Base-by-base conservation (phyloP, 2,329 filamentous ascomycete species). In the Aspergillus thermomutatus region DNA sequence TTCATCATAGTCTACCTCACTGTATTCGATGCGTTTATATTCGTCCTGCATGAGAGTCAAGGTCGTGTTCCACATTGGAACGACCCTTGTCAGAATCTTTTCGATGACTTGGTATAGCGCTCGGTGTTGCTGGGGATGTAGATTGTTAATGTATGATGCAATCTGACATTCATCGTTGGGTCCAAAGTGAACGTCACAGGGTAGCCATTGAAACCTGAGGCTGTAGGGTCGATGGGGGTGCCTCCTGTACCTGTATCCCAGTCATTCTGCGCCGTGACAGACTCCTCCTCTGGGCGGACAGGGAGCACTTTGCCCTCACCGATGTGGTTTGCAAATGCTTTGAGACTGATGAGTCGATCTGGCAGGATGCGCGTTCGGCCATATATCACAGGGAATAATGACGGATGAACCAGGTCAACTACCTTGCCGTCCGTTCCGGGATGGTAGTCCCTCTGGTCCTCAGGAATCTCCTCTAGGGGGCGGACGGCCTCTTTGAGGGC, bases 371-470 rank as follows among this genome's bases (percentile, higher is more conserved):
- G 60, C 10, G 57, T 66, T 9, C 50, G 50, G 5, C 68, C 68
- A 52, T 67, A 73, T 19, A 73, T 55, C 2, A 73, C 53, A 1
- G 71, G 69, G 45, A 68, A 73, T 4, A 72, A 56, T 0, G 86
- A 89, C 0, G 86, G 86, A 59, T 89, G 82, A 1, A 89, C 80
- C 0, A 89, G 72, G 65, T 89, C 81, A 0, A 87, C 78, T 0
- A 89, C 85, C 57, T 80, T 80, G 0, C 74, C 69, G 31, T 83
- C 72, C 1, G 81, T 84, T 2, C 79, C 74, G 0, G 85, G 86
- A 69, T 88, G 85, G 79, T 84, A 89, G 67, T 89, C 86, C 62
- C 83, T 83, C 34, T 74, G 51, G 0, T 71, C 54, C 5, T 83
- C 80, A 10, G 43, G 43, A 14, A 46, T 2, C 37, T 82, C 66